Evolutionary conservation across 208 protist species (phyloP), one percentile per base, ranked within the genome.

Genomic region (Acanthamoeba comandoni): DNA sequence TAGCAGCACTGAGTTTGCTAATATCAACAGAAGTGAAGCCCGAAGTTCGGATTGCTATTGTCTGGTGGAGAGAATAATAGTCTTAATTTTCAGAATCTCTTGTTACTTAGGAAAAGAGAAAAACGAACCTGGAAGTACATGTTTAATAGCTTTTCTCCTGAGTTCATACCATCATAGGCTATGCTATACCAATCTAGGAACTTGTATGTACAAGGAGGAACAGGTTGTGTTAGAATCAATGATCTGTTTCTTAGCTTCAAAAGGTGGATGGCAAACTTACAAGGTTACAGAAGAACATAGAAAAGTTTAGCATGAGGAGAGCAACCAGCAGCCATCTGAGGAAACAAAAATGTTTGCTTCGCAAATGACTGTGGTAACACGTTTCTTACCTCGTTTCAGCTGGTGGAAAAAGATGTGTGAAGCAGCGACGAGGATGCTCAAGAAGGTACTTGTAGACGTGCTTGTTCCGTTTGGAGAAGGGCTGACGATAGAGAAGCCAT

Each of bases 101-200:
- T n/a, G n/a, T n/a, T n/a, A n/a, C n/a, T n/a, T n/a, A n/a, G n/a
- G n/a, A n/a, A n/a, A n/a, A n/a, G n/a, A n/a, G 15, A 29, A 7
- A 8, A 19, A 75, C 2, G 67, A 43, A 58, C 71, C 71, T 82
- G 71, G 11, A 82, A 82, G 26, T 82, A 82, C 71, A 82, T 82
- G 49, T 82, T 82, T n/a, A 60, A 0, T 0, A 82, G 71, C 49
- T 82, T 82, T n/a, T 82, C 29, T 9, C 49, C 49, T 0, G 71
- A 2, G 11, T 60, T 82, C 24, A 82, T 43, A n/a, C 4, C 9
- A 2, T 2, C 7, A 82, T 60, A 82, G n/a, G 71, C 48, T 4
- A 29, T 5, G 71, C 22, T 82, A 24, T 35, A 11, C 71, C 71
- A 82, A 60, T 82, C 71, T 26, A 82, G 7, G 7, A 79, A 12